Evolutionary conservation across 805 yeast genomes (phyloP).

Genomic region (Saccharomyces paradoxus): DNA sequence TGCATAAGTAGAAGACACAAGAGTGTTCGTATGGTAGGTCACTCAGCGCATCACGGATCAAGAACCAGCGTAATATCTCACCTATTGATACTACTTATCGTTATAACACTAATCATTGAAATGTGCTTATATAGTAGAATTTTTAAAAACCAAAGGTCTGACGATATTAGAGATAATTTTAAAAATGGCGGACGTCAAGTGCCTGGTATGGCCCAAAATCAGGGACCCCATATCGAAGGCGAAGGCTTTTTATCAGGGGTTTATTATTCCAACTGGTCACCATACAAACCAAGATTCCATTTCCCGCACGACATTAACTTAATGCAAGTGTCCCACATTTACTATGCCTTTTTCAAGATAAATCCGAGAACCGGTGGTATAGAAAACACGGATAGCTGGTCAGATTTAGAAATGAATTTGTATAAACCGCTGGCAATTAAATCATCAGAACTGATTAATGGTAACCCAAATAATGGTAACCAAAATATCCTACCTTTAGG

Average conservation of each 20-base stretch:
- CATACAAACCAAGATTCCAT: slow-evolving; percentile 51
- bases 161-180: neutral
- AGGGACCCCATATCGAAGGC: neutral
- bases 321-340: slow-evolving; percentile 51
- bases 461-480: neutral
- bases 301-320: slow-evolving; percentile 56
- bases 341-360: slow-evolving; percentile 68
- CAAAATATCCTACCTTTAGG: slow-evolving; percentile 33
- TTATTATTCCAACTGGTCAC: slow-evolving; percentile 58
- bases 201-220: neutral
- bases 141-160: slow-evolving; percentile 1
- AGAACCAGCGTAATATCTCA: neutral
- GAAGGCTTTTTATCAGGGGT: slow-evolving; percentile 27
- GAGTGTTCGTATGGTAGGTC: neutral
- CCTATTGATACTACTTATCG: neutral
- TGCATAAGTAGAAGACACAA: neutral
- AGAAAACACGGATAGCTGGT: slow-evolving; percentile 52
- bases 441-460: neutral
- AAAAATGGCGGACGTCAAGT: neutral
- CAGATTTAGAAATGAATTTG: slow-evolving; percentile 43
- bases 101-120: slow-evolving; percentile 5
- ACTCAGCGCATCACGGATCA: neutral
- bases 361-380: slow-evolving; percentile 47
- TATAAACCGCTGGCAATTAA: slow-evolving; percentile 13
- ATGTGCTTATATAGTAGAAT: slow-evolving; percentile 12